Conservation (phyloP, 208 protist genomes). For the Leishmania guyanensis region DNA sequence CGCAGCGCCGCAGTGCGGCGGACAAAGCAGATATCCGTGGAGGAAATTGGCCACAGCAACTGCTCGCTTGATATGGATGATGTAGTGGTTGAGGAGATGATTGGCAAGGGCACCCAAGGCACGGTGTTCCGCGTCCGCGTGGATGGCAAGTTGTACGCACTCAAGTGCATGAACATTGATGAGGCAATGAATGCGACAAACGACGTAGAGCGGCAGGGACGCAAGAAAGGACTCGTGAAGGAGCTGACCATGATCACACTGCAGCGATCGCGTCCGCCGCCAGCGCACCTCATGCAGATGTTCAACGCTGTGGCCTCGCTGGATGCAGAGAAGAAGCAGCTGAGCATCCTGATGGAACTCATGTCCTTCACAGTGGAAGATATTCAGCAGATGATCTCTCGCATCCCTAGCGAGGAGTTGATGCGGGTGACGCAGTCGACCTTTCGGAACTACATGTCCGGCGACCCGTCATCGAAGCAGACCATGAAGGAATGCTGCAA, state of each 20-base stretch:
- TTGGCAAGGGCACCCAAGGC: constrained; percentile 81
- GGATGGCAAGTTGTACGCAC: constrained; percentile 77
- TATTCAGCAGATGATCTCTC: constrained; percentile 75
- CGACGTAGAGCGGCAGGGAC: constrained; percentile 75
- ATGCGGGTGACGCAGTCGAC: constrained; percentile 71
- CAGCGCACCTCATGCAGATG: constrained; percentile 79
- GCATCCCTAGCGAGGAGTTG: constrained; percentile 68
- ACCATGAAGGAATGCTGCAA: constrained; percentile 38
- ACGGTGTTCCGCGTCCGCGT: constrained; percentile 75
- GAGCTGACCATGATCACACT: constrained; percentile 86
- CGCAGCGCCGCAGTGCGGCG: constrained; percentile 13
- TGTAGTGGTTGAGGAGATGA: constrained; percentile 61
- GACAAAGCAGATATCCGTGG: constrained; percentile 41
- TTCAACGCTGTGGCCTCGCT: constrained; percentile 80
- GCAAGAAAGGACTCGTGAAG: constrained; percentile 84
- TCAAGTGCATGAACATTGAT: constrained; percentile 85
- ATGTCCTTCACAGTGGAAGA: constrained; percentile 86
- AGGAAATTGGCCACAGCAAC: constrained; percentile 79
- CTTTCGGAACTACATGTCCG: constrained; percentile 60
- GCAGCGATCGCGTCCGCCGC: constrained; percentile 43
- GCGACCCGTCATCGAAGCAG: constrained; percentile 18
- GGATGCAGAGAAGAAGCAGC: constrained; percentile 56
- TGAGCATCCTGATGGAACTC: constrained; percentile 85
- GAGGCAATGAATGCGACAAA: constrained; percentile 75
- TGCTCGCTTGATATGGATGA: constrained; percentile 74